phyloP scores from a whole-genome alignment of 2,329 filamentous ascomycete genomes.

The Botrytis porri region DNA sequence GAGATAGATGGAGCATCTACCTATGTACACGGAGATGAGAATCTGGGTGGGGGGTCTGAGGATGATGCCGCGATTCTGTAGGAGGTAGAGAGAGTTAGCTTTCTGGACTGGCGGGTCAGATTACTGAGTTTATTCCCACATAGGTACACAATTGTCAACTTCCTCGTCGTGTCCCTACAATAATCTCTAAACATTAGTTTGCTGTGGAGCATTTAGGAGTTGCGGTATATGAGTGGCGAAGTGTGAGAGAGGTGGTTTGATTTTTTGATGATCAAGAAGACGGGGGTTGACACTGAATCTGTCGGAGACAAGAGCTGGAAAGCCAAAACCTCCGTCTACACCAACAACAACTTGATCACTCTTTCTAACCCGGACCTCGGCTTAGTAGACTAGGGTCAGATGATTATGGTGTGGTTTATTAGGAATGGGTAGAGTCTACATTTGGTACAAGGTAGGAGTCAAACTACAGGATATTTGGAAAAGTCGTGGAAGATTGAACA shows the following conservation, averaged over 20 bases:
- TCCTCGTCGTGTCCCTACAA: neutral
- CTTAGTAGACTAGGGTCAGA: no score
- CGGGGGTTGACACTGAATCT: slow-evolving; percentile 14
- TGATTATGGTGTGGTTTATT: neutral
- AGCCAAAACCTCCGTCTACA: neutral
- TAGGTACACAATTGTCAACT: neutral
- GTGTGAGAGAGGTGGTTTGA: accelerated
- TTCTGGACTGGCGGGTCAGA: neutral
- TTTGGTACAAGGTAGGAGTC: neutral
- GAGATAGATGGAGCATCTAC: neutral
- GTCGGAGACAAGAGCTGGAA: slow-evolving; percentile 11
- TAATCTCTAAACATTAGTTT: no score
- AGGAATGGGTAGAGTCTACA: neutral
- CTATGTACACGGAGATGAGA: neutral
- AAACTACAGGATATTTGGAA: neutral
- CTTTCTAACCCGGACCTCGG: no score
- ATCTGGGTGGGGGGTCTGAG: no score
- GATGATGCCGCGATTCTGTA: neutral
- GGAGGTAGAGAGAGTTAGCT: neutral
- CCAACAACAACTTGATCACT: slow-evolving; percentile 11
- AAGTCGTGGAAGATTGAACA: neutral
- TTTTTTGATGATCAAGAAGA: no score
- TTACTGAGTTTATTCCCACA: neutral
- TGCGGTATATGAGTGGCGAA: no score
- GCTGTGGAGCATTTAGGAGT: neutral